Base-by-base conservation (phyloP, 805 yeast genomes). In the Danielozyma ontarioensis region DNA sequence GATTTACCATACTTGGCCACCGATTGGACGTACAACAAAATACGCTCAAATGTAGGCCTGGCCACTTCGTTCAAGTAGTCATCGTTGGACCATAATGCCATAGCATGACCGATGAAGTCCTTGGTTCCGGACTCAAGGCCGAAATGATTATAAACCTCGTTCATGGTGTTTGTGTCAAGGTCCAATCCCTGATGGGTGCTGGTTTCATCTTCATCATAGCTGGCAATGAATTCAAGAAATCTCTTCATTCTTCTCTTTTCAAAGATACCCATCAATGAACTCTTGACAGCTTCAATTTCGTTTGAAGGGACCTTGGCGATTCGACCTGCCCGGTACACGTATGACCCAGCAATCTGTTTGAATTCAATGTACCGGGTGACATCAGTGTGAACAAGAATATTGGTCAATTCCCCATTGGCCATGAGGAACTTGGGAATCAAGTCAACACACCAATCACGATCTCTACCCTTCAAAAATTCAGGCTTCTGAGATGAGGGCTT, bases 381-480 rank as follows among this genome's bases (percentile, higher is more conserved):
- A 50, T 90, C 90, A 16, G 98, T 93, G 59, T 90, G 96, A 23
- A 86, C 88, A 46, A 93, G 74, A 47, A 93, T 93, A 58, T 90
- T 90, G 43, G 97, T 93, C 59, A 93, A 76, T 57, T 90, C 98
- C 27, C 98, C 98, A 55, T 88, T 86, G 35, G 97, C 89, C 98
- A 93, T 93, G 48, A 93, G 69, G 49, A 93, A 89, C 64, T 93
- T 93, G 28, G 98, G 98, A 52, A 93, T 87, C 63, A 93, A 72
- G 57, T 93, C 98, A 33, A 93, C 93, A 62, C 94, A 88, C 97
- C 97, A 93, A 59, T 93, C 97, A 44, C 97, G 76, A 53, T 87
- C 95, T 52, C 94, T 79, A 32, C 98, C 97, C 42, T 80, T 74
- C 42, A 76, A 72, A 14, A 69, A 70, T 40, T 80, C 83, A 26